Base-by-base conservation (phyloP, 73 alveolate species). In the Paramecium biaurelia region DNA sequence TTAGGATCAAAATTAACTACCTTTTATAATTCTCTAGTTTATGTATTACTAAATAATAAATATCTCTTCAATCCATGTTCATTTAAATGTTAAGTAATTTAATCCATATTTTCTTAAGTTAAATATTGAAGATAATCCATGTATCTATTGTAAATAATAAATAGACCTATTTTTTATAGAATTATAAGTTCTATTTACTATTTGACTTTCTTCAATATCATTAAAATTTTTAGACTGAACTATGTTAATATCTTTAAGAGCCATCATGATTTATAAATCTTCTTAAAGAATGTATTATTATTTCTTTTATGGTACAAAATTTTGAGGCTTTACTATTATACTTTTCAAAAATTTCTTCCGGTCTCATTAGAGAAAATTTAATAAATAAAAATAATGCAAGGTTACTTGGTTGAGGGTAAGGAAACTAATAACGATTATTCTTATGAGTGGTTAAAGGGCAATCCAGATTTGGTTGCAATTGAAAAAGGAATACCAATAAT, bases 391-490 rank as follows among this genome's bases (percentile, higher is more conserved):
- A 53, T 63, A 14, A 79, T 79, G 90, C 90, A 79, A 63, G 49
- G 74, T 24, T 79, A 37, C 42, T 45, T 30, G 34, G 90, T 79
- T 24, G 90, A 79, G 24, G 90, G 90, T 3, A 79, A 79, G 23
- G 90, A 79, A 34, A 45, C 47, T 5, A 79, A 32, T 21, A 79
- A 79, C 2, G 90, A 79, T 79, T 79, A 37, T 45, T 79, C 90
- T 2, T 45, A 79, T 79, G 90, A 79, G 43, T 79, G 90, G 90
- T 58, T 79, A 24, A 20, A 43, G 15, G 90, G 90, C 10, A 32
- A 79, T 43, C 74, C 90, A n/a, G 90, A 79, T 45, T 11, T 79
- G 12, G 49, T 34, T 6, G 90, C 90, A 20, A 79, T 79, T 42
- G 90, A 79, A 24, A 79, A 34, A 26, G 90, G 90, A 45, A 47